These are phyloP conservation scores for Barbarea vulgaris DNA, from an alignment of 345 rosid genomes.

Conservation along the genomic window DNA sequence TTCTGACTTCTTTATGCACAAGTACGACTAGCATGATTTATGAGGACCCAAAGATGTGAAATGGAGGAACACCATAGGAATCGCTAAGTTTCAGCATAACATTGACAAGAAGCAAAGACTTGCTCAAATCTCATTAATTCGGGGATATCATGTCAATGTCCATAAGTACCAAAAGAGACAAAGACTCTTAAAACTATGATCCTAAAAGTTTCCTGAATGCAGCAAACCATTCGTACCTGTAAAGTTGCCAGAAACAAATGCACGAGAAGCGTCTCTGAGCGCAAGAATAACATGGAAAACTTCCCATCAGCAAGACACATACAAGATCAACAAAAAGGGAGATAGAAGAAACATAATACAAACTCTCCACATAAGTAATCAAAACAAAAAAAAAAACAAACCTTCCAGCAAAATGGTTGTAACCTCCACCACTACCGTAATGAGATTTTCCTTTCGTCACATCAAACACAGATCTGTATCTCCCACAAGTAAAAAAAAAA, in stretches of 20 bases:
- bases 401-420: constrained; percentile 96
- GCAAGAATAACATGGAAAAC: constrained; percentile 6
- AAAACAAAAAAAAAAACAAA: constrained; percentile 36
- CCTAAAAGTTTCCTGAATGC: background rate
- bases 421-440: constrained; percentile 87
- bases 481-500: background rate
- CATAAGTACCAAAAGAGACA: background rate
- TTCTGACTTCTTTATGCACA: background rate
- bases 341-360: constrained; percentile 19
- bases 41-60: background rate
- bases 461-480: constrained; percentile 85
- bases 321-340: background rate
- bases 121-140: background rate
- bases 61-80: background rate
- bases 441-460: constrained; percentile 93
- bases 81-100: background rate
- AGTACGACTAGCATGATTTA: background rate
- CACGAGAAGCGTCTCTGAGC: constrained; percentile 89
- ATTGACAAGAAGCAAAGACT: background rate
- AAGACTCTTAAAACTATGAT: background rate
- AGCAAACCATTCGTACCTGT: constrained; percentile 55
- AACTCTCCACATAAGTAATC: background rate
- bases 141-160: background rate
- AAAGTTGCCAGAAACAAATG: constrained; percentile 95
- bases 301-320: constrained; percentile 27